phyloP scores from a whole-genome alignment of 129 eudicot species.

The Flaveria ramosissima region DNA sequence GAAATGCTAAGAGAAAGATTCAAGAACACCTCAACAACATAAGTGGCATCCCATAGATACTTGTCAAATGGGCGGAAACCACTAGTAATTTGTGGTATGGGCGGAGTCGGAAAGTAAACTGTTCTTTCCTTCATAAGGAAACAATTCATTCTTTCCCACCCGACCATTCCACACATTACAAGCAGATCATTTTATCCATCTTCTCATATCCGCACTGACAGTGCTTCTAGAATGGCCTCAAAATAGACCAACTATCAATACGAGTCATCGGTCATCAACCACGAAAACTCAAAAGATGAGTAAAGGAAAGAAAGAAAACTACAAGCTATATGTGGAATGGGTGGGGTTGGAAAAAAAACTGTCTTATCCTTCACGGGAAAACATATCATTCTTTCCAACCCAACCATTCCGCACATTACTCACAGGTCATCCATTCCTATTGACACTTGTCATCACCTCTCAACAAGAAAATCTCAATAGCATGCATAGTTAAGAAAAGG shows the following conservation, averaged over 20 bases:
- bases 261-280: neutral
- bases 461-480: no score
- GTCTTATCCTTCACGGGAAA: neutral
- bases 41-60: no score
- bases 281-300: neutral
- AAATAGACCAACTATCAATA: no score
- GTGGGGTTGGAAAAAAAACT: neutral
- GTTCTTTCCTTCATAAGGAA: neutral
- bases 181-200: neutral
- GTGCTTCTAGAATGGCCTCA: no score
- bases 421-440: neutral
- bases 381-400: neutral
- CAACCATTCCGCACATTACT: conserved; percentile 8
- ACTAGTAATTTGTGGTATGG: neutral
- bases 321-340: conserved; percentile 4
- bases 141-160: neutral
- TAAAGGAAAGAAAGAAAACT: neutral
- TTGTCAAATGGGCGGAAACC: neutral
- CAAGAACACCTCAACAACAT: no score
- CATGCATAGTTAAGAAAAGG: no score
- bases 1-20: no score
- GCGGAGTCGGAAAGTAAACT: neutral
- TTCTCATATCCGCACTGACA: neutral
- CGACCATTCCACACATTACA: conserved; percentile 11
- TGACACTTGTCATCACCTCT: no score